These are phyloP conservation scores for Opeltia flavorubescens DNA, from an alignment of 495 filamentous ascomycete genomes.

Conservation along the genomic window DNA sequence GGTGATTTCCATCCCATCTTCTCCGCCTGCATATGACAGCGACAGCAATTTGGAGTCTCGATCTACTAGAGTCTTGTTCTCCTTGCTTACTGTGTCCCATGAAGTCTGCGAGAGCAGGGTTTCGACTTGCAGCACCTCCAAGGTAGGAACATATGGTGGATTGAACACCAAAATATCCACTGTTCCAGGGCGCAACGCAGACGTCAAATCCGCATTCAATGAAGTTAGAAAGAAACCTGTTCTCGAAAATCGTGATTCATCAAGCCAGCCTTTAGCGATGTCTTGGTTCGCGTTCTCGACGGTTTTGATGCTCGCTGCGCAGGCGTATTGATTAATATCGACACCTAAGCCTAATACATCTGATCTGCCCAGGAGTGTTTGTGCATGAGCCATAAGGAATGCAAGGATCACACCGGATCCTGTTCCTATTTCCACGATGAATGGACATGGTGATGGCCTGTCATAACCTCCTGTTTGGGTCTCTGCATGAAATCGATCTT, in stretches of 20 bases:
- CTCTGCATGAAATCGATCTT: slow-evolving; percentile 35
- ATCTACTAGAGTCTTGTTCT: slow-evolving; percentile 26
- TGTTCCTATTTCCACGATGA: slow-evolving; percentile 75
- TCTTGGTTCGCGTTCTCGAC: slow-evolving; percentile 37
- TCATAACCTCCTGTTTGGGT: not conserved
- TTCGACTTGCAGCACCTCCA: slow-evolving; percentile 44
- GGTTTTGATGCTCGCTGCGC: slow-evolving; percentile 50
- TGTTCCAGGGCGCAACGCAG: slow-evolving; percentile 34
- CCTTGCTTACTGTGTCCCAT: not conserved
- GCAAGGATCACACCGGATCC: slow-evolving; percentile 85
- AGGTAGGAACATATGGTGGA: slow-evolving; percentile 86
- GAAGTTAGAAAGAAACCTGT: slow-evolving; percentile 37
- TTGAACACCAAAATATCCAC: slow-evolving; percentile 91
- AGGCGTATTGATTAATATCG: slow-evolving; percentile 75
- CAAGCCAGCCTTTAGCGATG: not conserved
- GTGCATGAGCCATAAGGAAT: slow-evolving; percentile 66
- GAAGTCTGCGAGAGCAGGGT: slow-evolving; percentile 7
- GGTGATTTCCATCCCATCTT: slow-evolving; percentile 87
- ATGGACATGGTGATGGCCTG: slow-evolving; percentile 27
- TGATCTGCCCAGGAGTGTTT: slow-evolving; percentile 53
- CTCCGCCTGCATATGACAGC: slow-evolving; percentile 76
- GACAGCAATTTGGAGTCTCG: slow-evolving; percentile 68
- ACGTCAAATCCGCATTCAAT: slow-evolving; percentile 49
- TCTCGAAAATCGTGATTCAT: slow-evolving; percentile 12
- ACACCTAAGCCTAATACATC: slow-evolving; percentile 59